Conservation (phyloP, 2,329 filamentous ascomycete species). For the Ceratocystis papillata region DNA sequence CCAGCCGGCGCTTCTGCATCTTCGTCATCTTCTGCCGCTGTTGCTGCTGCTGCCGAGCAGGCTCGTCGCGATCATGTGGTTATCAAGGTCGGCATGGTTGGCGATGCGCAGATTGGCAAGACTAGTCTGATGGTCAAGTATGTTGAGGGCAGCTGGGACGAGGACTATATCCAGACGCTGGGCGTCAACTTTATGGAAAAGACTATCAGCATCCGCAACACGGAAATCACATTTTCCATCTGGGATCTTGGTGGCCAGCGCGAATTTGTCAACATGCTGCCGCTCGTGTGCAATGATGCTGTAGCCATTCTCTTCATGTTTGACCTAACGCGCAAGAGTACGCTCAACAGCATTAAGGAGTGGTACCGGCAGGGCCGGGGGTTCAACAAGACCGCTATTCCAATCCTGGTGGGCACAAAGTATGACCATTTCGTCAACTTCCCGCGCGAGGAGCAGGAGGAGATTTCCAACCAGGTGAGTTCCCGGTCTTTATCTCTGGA, state of each 20-base stretch:
- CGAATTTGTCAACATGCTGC: constrained; percentile 99
- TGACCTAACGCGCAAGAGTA: constrained; percentile 94
- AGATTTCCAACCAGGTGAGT: constrained; percentile 85
- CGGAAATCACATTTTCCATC: constrained; percentile 98
- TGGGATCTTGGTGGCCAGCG: constrained; percentile 97
- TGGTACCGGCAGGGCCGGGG: constrained; percentile 97
- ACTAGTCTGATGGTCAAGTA: constrained; percentile 99
- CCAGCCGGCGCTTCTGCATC: neutral
- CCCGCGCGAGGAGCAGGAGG: constrained; percentile 90
- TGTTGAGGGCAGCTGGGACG: constrained; percentile 97
- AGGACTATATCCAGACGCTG: constrained; percentile 97
- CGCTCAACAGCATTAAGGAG: constrained; percentile 97
- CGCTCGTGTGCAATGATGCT: constrained; percentile 97
- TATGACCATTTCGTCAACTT: constrained; percentile 99
- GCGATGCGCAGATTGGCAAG: constrained; percentile 97
- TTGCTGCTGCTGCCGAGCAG: constrained; percentile 28
- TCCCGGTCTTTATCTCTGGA: neutral
- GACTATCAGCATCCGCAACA: constrained; percentile 98
- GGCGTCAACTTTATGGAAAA: constrained; percentile 99
- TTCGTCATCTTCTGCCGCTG: constrained; percentile 25
- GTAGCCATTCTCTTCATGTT: constrained; percentile 99
- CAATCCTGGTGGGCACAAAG: constrained; percentile 92
- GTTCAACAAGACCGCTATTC: constrained; percentile 99
- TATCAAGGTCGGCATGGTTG: constrained; percentile 99
- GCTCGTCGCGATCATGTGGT: constrained; percentile 65